phyloP scores from a whole-genome alignment of 805 yeast species.

The Myxozyma sirexii region DNA sequence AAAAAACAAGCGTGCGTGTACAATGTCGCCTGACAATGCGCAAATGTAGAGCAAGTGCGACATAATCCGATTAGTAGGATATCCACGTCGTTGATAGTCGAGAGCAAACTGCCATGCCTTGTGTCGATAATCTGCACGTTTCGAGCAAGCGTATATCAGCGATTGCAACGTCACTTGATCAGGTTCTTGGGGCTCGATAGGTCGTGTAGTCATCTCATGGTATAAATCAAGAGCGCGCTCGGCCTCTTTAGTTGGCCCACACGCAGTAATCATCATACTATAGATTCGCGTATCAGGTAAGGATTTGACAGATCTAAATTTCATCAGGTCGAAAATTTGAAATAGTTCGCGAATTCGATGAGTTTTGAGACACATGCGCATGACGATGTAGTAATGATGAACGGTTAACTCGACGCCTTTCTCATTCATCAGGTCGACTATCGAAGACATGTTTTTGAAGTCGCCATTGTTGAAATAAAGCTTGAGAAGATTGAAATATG shows the following conservation, averaged over 20 bases:
- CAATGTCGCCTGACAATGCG: slow-evolving; percentile 77
- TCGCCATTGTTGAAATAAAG: slow-evolving; percentile 39
- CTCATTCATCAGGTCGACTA: slow-evolving; percentile 36
- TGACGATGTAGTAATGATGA: slow-evolving; percentile 19
- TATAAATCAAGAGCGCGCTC: slow-evolving; percentile 77
- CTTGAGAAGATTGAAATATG: slow-evolving; percentile 43
- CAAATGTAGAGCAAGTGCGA: slow-evolving; percentile 75
- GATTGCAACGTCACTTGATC: slow-evolving; percentile 53
- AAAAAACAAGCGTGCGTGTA: slow-evolving; percentile 63
- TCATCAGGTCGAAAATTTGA: slow-evolving; percentile 80
- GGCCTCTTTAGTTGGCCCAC: slow-evolving; percentile 62
- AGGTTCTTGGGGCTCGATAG: slow-evolving; percentile 46
- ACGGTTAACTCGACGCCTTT: slow-evolving; percentile 36
- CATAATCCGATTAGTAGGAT: slow-evolving; percentile 49
- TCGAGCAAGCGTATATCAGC: slow-evolving; percentile 69
- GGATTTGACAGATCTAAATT: slow-evolving; percentile 66
- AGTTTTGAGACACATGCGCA: slow-evolving; percentile 34
- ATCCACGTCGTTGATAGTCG: slow-evolving; percentile 54
- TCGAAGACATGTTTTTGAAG: slow-evolving; percentile 33
- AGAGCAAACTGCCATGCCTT: slow-evolving; percentile 76
- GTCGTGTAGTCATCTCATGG: slow-evolving; percentile 59
- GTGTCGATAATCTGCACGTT: slow-evolving; percentile 50
- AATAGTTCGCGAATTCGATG: slow-evolving; percentile 61
- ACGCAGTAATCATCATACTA: slow-evolving; percentile 68
- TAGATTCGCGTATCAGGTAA: slow-evolving; percentile 72